Evolutionary conservation across 192 early-diverging fungal genomes (phyloP), one percentile per base, ranked within the genome.

Genomic region (Gigaspora rosea): DNA sequence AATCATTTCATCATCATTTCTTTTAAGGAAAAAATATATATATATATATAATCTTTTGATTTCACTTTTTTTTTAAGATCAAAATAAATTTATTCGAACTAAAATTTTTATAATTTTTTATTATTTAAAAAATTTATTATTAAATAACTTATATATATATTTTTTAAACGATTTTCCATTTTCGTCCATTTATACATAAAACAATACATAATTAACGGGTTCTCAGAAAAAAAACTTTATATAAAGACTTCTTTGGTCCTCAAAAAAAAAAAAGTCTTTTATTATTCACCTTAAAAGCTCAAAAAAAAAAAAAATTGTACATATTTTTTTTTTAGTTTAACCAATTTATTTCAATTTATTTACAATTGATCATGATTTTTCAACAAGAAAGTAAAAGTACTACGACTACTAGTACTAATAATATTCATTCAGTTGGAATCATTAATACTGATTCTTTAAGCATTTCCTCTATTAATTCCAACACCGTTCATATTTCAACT

Each of bases 151-250:
- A n/a, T n/a, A 57, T n/a, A 57, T 7, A 27, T 27, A 0, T 27
- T 27, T n/a, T 15, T 57, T 15, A 57, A 57, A 3, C n/a, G 15
- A 41, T 57, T 15, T 57, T 1, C 54, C 54, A 35, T 20, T 62
- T 62, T 62, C 59, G 59, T 62, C 59, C 33, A 20, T 32, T 62
- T 62, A 59, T n/a, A 59, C 4, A n/a, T 59, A 62, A 27, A 12
- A 33, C 33, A 62, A 62, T 32, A 62, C 22, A 62, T 32, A 62
- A 13, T 62, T 62, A 32, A 62, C 59, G 59, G 59, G 59, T 62
- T 33, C 27, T 11, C 9, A 11, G 11, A 62, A 62, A 33, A 62
- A 61, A 62, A 20, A 58, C 41, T 8, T 18, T 35, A 62, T 35
- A 35, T 33, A 62, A 62, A 62, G 32, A 13, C 32, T 12, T 62